Evolutionary conservation across 2,329 filamentous ascomycete species (phyloP).

Genomic region (Talaromyces sp.): DNA sequence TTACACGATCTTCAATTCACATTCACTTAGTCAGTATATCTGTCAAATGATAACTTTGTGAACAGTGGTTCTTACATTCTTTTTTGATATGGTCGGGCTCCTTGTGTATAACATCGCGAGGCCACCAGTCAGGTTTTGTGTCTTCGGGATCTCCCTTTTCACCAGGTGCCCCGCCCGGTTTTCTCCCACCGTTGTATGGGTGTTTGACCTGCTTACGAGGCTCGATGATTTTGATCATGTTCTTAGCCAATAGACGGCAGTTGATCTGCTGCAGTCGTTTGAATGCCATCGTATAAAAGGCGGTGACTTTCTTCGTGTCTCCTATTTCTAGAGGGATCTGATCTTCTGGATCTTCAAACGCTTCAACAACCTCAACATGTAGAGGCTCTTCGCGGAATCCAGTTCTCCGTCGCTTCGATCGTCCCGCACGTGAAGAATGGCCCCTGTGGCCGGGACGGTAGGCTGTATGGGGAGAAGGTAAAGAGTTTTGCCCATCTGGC

Average conservation of each 20-base stretch:
- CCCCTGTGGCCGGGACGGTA: not conserved
- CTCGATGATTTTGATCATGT: constrained; percentile 47
- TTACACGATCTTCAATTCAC: constrained; percentile 15
- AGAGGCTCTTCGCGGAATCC: constrained; percentile 7
- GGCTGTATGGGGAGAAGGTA: not conserved
- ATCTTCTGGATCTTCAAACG: constrained; percentile 25
- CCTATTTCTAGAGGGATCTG: constrained; percentile 37
- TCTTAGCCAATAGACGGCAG: constrained; percentile 45
- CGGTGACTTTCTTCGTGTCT: constrained; percentile 35
- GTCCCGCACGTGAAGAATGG: not conserved
- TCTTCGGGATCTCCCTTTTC: constrained; percentile 41
- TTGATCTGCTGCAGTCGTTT: constrained; percentile 46
- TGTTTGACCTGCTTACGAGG: constrained; percentile 48
- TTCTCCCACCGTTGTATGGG: constrained; percentile 48
- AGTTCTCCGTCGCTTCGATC: constrained; percentile 16
- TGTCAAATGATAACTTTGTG: not conserved
- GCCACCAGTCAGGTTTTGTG: constrained; percentile 47
- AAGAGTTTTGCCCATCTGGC: not conserved
- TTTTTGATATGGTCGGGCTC: constrained; percentile 50
- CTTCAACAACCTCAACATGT: not conserved
- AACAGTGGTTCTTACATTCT: constrained; percentile 35
- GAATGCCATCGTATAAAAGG: constrained; percentile 43
- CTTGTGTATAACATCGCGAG: constrained; percentile 44
- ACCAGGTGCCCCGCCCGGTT: constrained; percentile 32
- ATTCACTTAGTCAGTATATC: not conserved